Percentiles rank a stretch among this genome's conserved stretches.
Conservation (phyloP, 164 flowering plant species). For the Warburgia ugandensis region DNA sequence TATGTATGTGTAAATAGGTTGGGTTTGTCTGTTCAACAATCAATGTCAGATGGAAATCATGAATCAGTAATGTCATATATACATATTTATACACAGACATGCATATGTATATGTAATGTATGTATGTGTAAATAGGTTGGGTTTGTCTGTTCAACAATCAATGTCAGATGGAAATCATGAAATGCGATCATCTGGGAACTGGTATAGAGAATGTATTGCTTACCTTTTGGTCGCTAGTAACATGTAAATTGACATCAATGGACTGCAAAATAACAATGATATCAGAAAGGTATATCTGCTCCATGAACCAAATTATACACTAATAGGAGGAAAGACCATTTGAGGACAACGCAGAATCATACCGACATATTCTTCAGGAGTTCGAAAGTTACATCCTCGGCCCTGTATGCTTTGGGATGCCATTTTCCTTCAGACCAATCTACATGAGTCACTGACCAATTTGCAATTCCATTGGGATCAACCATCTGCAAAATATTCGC, state of each 20-base stretch:
- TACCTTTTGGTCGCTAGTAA: constrained; percentile 76
- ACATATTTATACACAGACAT: no score
- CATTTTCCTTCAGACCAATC: constrained; percentile 99
- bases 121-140: not conserved
- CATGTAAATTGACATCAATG: constrained; percentile 63
- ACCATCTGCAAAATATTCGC: constrained; percentile 42
- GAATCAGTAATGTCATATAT: not conserved
- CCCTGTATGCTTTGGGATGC: constrained; percentile 83
- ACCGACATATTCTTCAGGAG: constrained; percentile 79
- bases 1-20: not conserved
- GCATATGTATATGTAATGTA: no score
- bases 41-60: not conserved
- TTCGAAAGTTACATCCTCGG: constrained; percentile 57
- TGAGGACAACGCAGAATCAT: constrained; percentile 10
- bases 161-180: not conserved
- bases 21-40: not conserved
- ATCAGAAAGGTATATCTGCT: constrained; percentile 39
- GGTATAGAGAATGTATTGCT: not conserved
- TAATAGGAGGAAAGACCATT: not conserved
- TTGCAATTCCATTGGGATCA: constrained; percentile 87
- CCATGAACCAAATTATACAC: not conserved
- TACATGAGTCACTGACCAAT: constrained; percentile 98
- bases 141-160: not conserved
- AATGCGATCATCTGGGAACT: not conserved
- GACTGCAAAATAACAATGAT: constrained; percentile 45